phyloP scores from a whole-genome alignment of 805 yeast genomes.

The Groenewaldozyma salmanticensis region DNA sequence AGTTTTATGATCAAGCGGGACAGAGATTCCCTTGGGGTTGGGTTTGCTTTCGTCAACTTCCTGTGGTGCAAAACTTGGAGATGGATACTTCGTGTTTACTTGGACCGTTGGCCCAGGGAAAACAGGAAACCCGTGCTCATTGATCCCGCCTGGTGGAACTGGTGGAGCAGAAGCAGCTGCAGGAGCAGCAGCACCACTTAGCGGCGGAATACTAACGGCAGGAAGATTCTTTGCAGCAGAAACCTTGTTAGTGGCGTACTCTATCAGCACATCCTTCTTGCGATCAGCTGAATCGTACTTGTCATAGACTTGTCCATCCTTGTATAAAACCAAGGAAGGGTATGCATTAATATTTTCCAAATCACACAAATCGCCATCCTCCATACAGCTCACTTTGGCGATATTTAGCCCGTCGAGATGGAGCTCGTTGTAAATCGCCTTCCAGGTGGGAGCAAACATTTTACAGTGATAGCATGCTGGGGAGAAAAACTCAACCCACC shows the following conservation, averaged over 20 bases:
- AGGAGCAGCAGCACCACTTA: constrained; percentile 7
- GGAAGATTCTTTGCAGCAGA: neutral
- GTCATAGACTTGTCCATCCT: constrained; percentile 24
- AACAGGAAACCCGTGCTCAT: constrained; percentile 6
- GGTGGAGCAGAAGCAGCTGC: constrained; percentile 5
- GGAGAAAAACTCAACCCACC: constrained; percentile 80
- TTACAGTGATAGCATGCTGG: constrained; percentile 85
- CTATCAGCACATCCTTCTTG: constrained; percentile 7
- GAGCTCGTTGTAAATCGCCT: constrained; percentile 31
- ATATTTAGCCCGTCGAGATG: constrained; percentile 44
- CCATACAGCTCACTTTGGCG: constrained; percentile 75
- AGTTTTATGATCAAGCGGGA: constrained; percentile 20
- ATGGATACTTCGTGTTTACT: constrained; percentile 9
- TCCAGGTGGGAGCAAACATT: constrained; percentile 74
- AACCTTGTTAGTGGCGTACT: constrained; percentile 4
- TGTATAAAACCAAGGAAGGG: constrained; percentile 63
- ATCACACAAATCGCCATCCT: constrained; percentile 75
- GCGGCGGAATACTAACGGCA: constrained; percentile 4
- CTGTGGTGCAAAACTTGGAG: neutral
- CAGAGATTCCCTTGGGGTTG: constrained; percentile 29
- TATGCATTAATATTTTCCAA: constrained; percentile 53
- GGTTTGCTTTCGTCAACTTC: constrained; percentile 6
- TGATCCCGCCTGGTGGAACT: constrained; percentile 5
- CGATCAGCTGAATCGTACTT: constrained; percentile 10
- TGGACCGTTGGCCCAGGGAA: constrained; percentile 6